Evolutionary conservation across 345 rosid species (phyloP).

Genomic region (Moricandia moricandioides): DNA sequence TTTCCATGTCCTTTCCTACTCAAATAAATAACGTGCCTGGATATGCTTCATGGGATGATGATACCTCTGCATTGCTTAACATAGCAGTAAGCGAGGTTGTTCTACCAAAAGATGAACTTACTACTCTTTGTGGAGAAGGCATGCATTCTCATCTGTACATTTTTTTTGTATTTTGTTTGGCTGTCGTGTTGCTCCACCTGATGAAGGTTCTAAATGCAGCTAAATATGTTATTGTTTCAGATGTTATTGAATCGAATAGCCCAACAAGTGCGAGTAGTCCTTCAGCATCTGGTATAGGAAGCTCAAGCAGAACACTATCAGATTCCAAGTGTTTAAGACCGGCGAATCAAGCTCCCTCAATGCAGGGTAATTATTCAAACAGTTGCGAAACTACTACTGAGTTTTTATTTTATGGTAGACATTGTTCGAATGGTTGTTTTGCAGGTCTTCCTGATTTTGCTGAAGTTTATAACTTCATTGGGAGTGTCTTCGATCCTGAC

Average conservation of each 20-base stretch:
- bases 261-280: slow-evolving; percentile 53
- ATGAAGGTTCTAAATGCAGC: background rate
- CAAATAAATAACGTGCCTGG: slow-evolving; percentile 41
- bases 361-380: slow-evolving; percentile 29
- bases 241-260: slow-evolving; percentile 23
- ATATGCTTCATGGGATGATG: slow-evolving; percentile 45
- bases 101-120: slow-evolving; percentile 29
- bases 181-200: background rate
- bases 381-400: background rate
- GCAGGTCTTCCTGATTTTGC: slow-evolving; percentile 89
- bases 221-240: slow-evolving; percentile 30
- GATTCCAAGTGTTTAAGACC: slow-evolving; percentile 18
- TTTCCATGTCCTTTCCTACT: slow-evolving; percentile 49
- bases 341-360: slow-evolving; percentile 18
- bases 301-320: slow-evolving; percentile 36
- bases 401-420: slow-evolving; percentile 1
- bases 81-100: slow-evolving; percentile 25
- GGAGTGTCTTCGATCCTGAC: slow-evolving; percentile 80
- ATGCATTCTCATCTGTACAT: slow-evolving; percentile 6
- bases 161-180: background rate
- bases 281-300: slow-evolving; percentile 39
- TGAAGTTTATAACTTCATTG: slow-evolving; percentile 81
- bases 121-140: slow-evolving; percentile 26
- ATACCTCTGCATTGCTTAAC: slow-evolving; percentile 50
- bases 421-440: slow-evolving; percentile 14